Base-by-base conservation (phyloP, 2,329 filamentous ascomycete genomes). In the Pseudogymnoascus sp. region DNA sequence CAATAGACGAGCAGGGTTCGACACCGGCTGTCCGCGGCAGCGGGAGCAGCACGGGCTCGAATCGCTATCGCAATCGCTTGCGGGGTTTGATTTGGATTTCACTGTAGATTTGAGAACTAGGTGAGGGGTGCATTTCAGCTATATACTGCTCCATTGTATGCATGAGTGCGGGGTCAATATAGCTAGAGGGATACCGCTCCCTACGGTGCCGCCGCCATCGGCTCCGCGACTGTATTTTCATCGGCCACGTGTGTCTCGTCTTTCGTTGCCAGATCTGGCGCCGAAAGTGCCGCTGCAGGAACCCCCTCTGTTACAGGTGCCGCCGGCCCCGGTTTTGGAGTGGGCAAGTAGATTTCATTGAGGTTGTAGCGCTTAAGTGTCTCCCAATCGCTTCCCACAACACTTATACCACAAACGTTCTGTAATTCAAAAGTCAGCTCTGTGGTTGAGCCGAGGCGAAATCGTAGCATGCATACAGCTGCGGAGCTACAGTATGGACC, bases 361-460 rank as follows among this genome's bases (percentile, higher is more conserved):
- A 96, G 75, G 73, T 95, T 95, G 76, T 87, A 93, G 68, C 85
- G 84, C 76, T 90, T 93, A 65, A 93, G 79, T 56, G 79, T 78
- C 60, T 91, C 88, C 81, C 88, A 95, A 70, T 90, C 85, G 59
- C 66, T 67, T 12, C 84, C 81, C 3, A 95, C 88, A 36, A 95
- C 89, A 67, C 89, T 91, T 79, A 95, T 87, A 21, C 90, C 89
- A 70, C 88, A 89, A 42, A 90, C 82, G 63, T 85, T 87, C 89
- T 93, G 69, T 65, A 62, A 66, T 34, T 60, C 37, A 64, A 56
- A 61, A 63, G 65, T 66, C 59, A 66, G 62, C 61, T 34, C 11
- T 37, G 46, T 21, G 14, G n/a, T 34, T 34, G 28, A 56, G 23
- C 56, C 50, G 42, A 36, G 50, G 38, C 36, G 62, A 42, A 65